A percentile compares a stretch with the other conserved stretches of the same genome.
These are phyloP conservation scores for Areca catechu DNA, from an alignment of 176 grass and related monocot species.

Conservation along the genomic window DNA sequence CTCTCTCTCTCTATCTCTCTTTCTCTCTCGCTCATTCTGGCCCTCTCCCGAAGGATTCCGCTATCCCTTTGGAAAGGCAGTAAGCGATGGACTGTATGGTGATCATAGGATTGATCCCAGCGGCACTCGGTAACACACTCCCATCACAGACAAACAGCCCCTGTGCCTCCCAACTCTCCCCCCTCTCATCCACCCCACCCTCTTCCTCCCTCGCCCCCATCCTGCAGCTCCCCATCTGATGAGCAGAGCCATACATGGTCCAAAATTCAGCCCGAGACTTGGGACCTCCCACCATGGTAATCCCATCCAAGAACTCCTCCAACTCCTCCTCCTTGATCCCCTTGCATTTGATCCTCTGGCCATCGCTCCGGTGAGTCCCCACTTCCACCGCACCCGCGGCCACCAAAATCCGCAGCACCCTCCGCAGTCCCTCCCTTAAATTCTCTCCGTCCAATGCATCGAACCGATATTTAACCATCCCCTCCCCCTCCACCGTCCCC, in stretches of 20 bases:
- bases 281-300: constrained; percentile 32
- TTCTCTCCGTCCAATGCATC: constrained; percentile 38
- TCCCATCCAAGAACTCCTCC: constrained; percentile 67
- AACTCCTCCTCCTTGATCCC: constrained; percentile 35
- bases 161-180: constrained; percentile 80
- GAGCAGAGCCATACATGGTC: constrained; percentile 54
- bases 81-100: constrained; percentile 78
- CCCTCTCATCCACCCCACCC: constrained; percentile 59
- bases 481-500: constrained; percentile 56
- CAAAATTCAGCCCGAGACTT: constrained; percentile 30
- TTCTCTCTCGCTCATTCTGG: too few species aligned
- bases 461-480: constrained; percentile 41
- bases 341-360: constrained; percentile 46
- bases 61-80: constrained; percentile 63
- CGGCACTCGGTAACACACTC: constrained; percentile 55
- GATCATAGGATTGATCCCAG: constrained; percentile 90
- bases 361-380: constrained; percentile 85
- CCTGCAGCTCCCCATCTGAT: constrained; percentile 83
- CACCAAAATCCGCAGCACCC: constrained; percentile 46
- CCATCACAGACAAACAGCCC: constrained; percentile 73
- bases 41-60: constrained; percentile 13
- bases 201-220: constrained; percentile 46
- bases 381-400: constrained; percentile 68
- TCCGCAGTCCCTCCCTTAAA: constrained; percentile 43
- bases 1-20: too few species aligned